These are phyloP conservation scores for Leccinum disarticulatum DNA, from an alignment of 768 basidiomycete genomes.

Conservation along the genomic window DNA sequence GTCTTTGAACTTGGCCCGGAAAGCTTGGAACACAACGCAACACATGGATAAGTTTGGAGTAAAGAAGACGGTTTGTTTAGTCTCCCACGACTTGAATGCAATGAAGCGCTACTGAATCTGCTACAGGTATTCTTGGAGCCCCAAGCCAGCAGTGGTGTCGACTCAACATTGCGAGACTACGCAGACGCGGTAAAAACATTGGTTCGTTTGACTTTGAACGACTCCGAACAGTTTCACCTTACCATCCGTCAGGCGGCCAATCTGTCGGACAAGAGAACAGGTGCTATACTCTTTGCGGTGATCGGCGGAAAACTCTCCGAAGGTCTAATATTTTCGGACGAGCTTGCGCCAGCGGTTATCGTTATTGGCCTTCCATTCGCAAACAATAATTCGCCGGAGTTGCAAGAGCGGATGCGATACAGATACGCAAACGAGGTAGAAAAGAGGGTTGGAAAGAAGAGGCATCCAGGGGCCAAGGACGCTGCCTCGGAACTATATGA, in stretches of 20 bases:
- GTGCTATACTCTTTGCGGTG: conserved; percentile 89
- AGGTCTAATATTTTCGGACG: conserved; percentile 76
- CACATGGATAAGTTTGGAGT: conserved; percentile 56
- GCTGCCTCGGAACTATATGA: conserved; percentile 84
- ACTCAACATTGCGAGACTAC: conserved; percentile 73
- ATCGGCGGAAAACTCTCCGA: conserved; percentile 98
- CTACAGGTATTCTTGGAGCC: conserved; percentile 88
- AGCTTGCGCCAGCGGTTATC: conserved; percentile 81
- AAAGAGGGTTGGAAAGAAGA: conserved; percentile 39
- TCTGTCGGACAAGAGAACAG: conserved; percentile 38
- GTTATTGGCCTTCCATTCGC: conserved; percentile 92
- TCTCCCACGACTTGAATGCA: background rate
- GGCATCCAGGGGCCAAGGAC: conserved; percentile 47
- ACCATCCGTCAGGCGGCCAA: conserved; percentile 19
- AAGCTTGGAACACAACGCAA: conserved; percentile 63
- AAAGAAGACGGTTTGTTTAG: conserved; percentile 69
- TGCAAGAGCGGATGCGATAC: conserved; percentile 89
- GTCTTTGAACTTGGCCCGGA: conserved; percentile 68
- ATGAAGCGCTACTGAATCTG: background rate
- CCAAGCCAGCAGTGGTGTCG: conserved; percentile 67
- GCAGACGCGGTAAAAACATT: conserved; percentile 43
- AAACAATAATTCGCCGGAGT: conserved; percentile 86
- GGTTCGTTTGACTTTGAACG: conserved; percentile 15
- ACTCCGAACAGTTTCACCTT: background rate
- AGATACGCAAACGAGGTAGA: conserved; percentile 56